Evolutionary conservation across 441 rosid species (phyloP).

Genomic region (Pelargonium myrrhifolium): DNA sequence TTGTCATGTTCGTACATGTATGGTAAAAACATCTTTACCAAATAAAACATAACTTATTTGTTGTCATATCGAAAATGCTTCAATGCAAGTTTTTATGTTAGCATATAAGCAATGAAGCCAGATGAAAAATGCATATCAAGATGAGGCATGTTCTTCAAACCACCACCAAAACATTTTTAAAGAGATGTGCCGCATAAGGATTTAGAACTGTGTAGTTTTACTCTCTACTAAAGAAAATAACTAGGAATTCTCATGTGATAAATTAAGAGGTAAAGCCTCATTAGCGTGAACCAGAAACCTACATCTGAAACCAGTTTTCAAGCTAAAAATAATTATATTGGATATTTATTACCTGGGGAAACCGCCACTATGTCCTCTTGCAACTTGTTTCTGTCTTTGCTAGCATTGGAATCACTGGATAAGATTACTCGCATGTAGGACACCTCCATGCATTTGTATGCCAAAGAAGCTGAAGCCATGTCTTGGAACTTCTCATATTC

Average conservation of each 20-base stretch:
- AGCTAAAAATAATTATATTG: background rate
- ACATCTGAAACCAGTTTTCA: conserved; percentile 6
- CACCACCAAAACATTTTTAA: background rate
- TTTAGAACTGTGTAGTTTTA: background rate
- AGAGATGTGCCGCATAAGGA: background rate
- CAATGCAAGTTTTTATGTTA: background rate
- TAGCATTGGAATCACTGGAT: conserved; percentile 27
- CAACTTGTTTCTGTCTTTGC: conserved; percentile 32
- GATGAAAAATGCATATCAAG: conserved; percentile 6
- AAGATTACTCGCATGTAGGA: conserved; percentile 39
- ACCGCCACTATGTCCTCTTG: conserved; percentile 21
- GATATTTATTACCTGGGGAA: conserved; percentile 7
- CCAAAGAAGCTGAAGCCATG: conserved; percentile 51
- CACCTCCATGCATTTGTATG: conserved; percentile 50
- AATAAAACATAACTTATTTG: background rate
- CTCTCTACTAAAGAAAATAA: background rate
- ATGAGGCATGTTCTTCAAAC: background rate
- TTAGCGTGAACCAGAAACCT: background rate
- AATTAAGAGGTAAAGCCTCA: background rate
- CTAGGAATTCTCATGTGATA: background rate
- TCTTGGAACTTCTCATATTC: conserved; percentile 42
- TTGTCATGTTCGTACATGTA: background rate
- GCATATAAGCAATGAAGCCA: background rate
- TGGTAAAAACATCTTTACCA: background rate
- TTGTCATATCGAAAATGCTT: background rate